These are phyloP conservation scores for Cladosporium sphaerospermum DNA, from an alignment of 2,329 filamentous ascomycete species.

Conservation along the genomic window DNA sequence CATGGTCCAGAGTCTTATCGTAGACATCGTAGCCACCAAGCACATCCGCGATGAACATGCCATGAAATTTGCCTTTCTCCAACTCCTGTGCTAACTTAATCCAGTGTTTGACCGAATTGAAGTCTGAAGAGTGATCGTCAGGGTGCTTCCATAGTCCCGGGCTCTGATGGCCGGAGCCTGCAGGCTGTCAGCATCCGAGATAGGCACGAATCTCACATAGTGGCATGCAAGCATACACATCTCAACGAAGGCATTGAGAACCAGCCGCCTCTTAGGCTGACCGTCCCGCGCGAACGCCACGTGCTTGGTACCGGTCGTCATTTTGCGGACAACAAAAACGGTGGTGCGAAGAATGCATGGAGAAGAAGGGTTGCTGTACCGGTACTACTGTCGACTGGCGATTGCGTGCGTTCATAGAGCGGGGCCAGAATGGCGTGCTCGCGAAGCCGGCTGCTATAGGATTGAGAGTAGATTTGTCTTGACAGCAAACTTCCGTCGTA, in stretches of 20 bases:
- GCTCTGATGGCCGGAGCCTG: constrained; percentile 47
- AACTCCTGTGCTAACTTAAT: constrained; percentile 53
- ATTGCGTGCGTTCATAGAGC: neutral
- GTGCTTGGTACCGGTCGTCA: neutral
- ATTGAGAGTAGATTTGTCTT: too few species aligned
- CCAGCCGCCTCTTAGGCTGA: constrained; percentile 31
- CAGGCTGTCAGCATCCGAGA: neutral
- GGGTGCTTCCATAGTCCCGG: constrained; percentile 60
- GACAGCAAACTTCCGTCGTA: too few species aligned
- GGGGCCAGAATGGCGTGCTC: neutral
- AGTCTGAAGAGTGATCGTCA: constrained; percentile 55
- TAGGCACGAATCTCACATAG: neutral
- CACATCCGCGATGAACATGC: constrained; percentile 62
- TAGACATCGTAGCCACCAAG: constrained; percentile 65
- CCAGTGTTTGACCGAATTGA: constrained; percentile 58
- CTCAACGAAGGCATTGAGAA: constrained; percentile 40
- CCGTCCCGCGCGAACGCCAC: neutral
- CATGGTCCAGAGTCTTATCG: constrained; percentile 53
- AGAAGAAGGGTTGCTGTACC: neutral
- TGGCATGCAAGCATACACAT: constrained; percentile 27
- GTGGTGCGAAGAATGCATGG: neutral
- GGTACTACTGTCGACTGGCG: neutral
- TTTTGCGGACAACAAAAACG: neutral
- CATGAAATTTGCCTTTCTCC: constrained; percentile 58
- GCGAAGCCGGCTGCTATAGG: too few species aligned